Conservation (phyloP, 1,284 basidiomycete genomes). For the Ceratorhiza oryzae-sativae region DNA sequence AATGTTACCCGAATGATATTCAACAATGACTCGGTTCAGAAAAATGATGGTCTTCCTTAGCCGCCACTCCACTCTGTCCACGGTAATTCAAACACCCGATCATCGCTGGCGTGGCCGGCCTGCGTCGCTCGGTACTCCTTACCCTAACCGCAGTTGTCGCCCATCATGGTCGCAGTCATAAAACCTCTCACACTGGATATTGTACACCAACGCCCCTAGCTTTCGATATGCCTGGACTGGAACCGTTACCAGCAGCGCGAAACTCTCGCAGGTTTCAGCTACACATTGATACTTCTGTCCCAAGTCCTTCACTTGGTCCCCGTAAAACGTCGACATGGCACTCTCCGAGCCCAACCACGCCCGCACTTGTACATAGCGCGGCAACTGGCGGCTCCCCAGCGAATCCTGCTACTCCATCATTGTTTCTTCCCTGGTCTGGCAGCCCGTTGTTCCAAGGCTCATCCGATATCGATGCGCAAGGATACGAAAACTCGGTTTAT, state of each 20-base stretch:
- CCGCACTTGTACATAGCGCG: background rate
- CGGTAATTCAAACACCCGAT: background rate
- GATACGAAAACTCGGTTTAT: conserved; percentile 2
- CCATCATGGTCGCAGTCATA: background rate
- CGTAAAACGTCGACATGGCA: background rate
- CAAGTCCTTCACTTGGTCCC: background rate
- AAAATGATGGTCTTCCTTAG: background rate
- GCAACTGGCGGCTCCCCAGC: background rate
- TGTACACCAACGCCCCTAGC: background rate
- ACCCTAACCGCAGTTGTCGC: background rate
- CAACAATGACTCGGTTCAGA: background rate
- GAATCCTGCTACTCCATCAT: background rate
- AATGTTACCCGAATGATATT: background rate
- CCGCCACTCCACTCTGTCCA: background rate
- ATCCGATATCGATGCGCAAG: conserved; percentile 8
- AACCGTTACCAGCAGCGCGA: background rate
- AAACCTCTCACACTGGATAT: background rate
- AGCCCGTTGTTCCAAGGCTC: background rate
- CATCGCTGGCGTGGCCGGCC: background rate
- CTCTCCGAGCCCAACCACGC: conserved; percentile 1
- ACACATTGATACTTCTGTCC: conserved; percentile 9
- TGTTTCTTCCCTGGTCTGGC: background rate
- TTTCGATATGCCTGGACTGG: background rate
- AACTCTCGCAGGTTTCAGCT: conserved; percentile 19
- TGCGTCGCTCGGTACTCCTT: background rate